These are phyloP conservation scores for Moricandia arvensis DNA, from an alignment of 345 rosid species.

Conservation along the genomic window DNA sequence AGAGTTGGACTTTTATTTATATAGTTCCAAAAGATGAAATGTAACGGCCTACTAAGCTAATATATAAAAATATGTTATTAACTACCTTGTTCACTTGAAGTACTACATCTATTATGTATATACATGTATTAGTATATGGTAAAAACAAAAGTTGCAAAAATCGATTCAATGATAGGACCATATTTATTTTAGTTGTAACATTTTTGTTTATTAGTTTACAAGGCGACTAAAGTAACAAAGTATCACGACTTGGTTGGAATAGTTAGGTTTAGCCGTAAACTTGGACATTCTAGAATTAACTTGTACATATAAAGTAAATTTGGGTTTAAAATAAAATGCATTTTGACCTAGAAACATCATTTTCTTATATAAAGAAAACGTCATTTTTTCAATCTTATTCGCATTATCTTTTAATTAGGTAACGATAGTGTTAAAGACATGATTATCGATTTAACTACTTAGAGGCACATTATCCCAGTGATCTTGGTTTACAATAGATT, in stretches of 20 bases:
- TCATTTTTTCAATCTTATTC: neutral
- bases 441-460: neutral
- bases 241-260: neutral
- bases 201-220: neutral
- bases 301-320: neutral
- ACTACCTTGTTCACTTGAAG: conserved; percentile 8
- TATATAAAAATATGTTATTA: neutral
- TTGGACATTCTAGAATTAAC: neutral
- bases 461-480: neutral
- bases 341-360: neutral
- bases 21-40: conserved; percentile 10
- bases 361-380: neutral
- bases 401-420: neutral
- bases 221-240: neutral
- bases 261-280: neutral
- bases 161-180: neutral
- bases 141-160: neutral
- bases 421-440: neutral
- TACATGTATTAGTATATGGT: neutral
- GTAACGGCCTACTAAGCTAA: neutral
- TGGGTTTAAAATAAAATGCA: neutral
- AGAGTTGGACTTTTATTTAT: neutral
- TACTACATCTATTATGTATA: no score
- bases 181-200: neutral
- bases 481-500: neutral